Percentiles rank a stretch among this genome's conserved stretches.
Evolutionary conservation across 768 basidiomycete species (phyloP).

Genomic region (Grammothele lineata): DNA sequence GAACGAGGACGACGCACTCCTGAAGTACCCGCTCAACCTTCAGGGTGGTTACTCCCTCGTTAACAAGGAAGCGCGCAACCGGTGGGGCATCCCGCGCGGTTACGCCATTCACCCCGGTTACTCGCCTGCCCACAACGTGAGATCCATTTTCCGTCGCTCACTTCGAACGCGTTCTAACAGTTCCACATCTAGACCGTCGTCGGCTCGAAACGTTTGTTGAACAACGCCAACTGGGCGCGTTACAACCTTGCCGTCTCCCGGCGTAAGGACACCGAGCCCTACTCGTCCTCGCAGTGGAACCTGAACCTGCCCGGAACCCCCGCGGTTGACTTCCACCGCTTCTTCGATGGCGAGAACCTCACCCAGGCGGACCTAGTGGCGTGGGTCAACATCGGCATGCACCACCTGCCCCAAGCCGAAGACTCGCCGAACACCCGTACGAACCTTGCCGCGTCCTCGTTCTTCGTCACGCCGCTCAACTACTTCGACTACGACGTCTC

Average conservation of each 20-base stretch:
- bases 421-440: constrained; percentile 60
- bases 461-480: constrained; percentile 58
- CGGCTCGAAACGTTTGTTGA: constrained; percentile 52
- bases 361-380: constrained; percentile 62
- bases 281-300: constrained; percentile 58
- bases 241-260: constrained; percentile 56
- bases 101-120: constrained; percentile 61
- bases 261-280: constrained; percentile 59
- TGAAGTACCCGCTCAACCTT: constrained; percentile 50
- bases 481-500: constrained; percentile 63
- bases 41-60: constrained; percentile 56
- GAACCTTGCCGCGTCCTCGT: constrained; percentile 52
- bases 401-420: constrained; percentile 64
- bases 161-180: neutral
- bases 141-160: neutral
- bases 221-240: constrained; percentile 65
- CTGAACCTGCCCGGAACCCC: constrained; percentile 54
- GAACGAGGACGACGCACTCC: constrained; percentile 46
- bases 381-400: constrained; percentile 66
- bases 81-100: constrained; percentile 54
- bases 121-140: constrained; percentile 48
- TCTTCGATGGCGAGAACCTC: constrained; percentile 61
- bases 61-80: constrained; percentile 48
- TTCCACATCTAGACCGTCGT: constrained; percentile 48
- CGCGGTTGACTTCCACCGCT: constrained; percentile 54